Percentiles rank a stretch among this genome's conserved stretches.
These are phyloP conservation scores for Ustilaginoidea virens DNA, from an alignment of 2,329 filamentous ascomycete species.

Conservation along the genomic window DNA sequence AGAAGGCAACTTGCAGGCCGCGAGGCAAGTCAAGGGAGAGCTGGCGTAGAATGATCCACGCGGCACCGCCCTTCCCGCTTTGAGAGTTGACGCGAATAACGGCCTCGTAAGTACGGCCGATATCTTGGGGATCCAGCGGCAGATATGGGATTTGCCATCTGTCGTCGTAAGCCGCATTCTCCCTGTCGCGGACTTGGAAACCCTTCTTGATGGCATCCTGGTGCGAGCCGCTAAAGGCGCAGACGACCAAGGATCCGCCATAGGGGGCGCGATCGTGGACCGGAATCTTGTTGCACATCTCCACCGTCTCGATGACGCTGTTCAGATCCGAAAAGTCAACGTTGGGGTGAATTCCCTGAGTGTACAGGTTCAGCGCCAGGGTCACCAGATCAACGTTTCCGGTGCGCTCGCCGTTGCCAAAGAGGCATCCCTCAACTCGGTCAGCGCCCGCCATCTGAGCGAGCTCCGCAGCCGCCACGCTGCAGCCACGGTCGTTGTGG, in stretches of 20 bases:
- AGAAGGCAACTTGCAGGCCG: constrained; percentile 83
- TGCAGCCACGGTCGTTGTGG: constrained; percentile 83
- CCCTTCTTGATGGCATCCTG: constrained; percentile 95
- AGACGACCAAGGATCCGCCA: constrained; percentile 80
- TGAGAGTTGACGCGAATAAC: constrained; percentile 97
- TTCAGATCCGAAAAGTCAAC: constrained; percentile 88
- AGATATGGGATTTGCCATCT: constrained; percentile 82
- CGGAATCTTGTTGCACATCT: constrained; percentile 88
- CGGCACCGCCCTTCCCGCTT: constrained; percentile 83
- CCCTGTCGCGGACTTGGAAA: constrained; percentile 53
- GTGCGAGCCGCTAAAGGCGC: constrained; percentile 81
- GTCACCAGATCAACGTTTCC: constrained; percentile 94
- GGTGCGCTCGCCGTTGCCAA: constrained; percentile 84
- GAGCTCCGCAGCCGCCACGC: constrained; percentile 63
- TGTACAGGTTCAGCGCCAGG: constrained; percentile 84
- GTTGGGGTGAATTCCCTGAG: constrained; percentile 70
- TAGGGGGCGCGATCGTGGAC: constrained; percentile 84
- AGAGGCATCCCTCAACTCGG: constrained; percentile 77
- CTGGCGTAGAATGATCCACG: constrained; percentile 83
- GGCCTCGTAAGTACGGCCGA: constrained; percentile 93
- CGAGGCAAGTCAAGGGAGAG: constrained; percentile 86
- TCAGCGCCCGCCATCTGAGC: constrained; percentile 95
- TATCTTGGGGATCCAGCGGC: constrained; percentile 82
- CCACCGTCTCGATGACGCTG: constrained; percentile 73
- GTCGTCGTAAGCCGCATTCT: constrained; percentile 44